Percentiles rank a stretch among this genome's conserved stretches.
Conservation (phyloP, 257 asterid species). For the Anisodus tanguticus region DNA sequence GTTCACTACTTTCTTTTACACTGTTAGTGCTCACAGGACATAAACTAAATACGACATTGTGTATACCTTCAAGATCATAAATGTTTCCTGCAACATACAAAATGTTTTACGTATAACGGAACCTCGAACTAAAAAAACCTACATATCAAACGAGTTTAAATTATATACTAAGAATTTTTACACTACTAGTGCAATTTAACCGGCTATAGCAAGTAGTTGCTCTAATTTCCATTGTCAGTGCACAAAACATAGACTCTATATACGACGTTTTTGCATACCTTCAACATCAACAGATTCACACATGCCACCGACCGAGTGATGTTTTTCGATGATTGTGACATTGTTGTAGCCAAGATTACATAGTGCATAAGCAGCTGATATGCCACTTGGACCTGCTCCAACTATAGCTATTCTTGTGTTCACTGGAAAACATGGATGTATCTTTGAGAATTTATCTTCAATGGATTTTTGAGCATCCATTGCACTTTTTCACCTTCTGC, state of each 20-base stretch:
- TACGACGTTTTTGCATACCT: slow-evolving; percentile 48
- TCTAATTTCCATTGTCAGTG: not conserved
- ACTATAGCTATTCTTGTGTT: slow-evolving; percentile 63
- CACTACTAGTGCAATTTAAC: no score
- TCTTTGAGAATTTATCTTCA: slow-evolving; percentile 64
- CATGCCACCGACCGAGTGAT: slow-evolving; percentile 88
- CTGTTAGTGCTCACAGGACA: not conserved
- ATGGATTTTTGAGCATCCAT: slow-evolving; percentile 55
- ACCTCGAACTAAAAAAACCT: no score
- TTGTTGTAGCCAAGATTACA: slow-evolving; percentile 69
- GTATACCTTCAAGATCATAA: no score
- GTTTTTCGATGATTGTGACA: slow-evolving; percentile 70
- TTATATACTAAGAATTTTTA: no score
- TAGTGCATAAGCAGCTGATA: slow-evolving; percentile 79
- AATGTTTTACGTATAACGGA: no score
- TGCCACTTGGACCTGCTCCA: slow-evolving; percentile 91
- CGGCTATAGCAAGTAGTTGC: no score
- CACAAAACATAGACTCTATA: not conserved
- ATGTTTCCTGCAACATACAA: no score
- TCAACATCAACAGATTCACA: slow-evolving; percentile 77
- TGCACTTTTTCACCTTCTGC: not conserved
- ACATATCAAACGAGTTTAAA: no score
- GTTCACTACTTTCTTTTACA: not conserved
- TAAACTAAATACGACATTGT: no score
- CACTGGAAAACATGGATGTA: slow-evolving; percentile 67